Evolutionary conservation across 768 basidiomycete species (phyloP), one percentile per base, ranked within the genome.

Genomic region (Tricholoma sp.): DNA sequence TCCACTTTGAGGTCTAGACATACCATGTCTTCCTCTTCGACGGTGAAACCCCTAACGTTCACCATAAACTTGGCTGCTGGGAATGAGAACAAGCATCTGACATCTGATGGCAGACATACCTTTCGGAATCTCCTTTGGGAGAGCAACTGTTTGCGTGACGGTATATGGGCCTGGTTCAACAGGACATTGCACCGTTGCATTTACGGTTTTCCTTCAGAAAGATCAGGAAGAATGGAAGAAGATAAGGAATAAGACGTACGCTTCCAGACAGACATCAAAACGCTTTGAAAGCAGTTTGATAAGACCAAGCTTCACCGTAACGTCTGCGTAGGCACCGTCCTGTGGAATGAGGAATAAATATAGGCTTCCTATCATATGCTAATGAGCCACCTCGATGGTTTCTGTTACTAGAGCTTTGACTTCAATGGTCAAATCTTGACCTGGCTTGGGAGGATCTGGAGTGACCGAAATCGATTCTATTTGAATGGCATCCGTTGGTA

Each of bases 231-330:
- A 52, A 55, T 32, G 58, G 57, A 47, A 29, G 37, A 31, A 24
- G 12, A 39, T 33, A 54, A 50, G 20, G 28, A 32, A 56, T 52
- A 17, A 31, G 17, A 83, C 94, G 65, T 76, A 97, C 91, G 94
- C 94, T 72, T 98, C 95, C 57, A 95, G 80, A 68, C 96, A 98
- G 32, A 98, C 72, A 61, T 98, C 92, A 62, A 98, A 96, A 15
- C 61, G 66, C 75, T 91, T 97, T 45, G 76, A 71, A 32, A 98
- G 74, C n/a, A 98, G 68, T 75, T 92, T 97, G 66, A 99, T 82
- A 29, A 92, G 73, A 24, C 97, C 97, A n/a, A 98, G 78, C 70
- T 98, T 98, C 55, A 99, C 96, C 1, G 73, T 72, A 4, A 99
- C 94, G 61, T 95, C 85, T 7, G 89, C 96, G 63, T 83, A 90